Evolutionary conservation across 2,329 filamentous ascomycete genomes (phyloP).

Genomic region (Orbilia blumenaviensis): DNA sequence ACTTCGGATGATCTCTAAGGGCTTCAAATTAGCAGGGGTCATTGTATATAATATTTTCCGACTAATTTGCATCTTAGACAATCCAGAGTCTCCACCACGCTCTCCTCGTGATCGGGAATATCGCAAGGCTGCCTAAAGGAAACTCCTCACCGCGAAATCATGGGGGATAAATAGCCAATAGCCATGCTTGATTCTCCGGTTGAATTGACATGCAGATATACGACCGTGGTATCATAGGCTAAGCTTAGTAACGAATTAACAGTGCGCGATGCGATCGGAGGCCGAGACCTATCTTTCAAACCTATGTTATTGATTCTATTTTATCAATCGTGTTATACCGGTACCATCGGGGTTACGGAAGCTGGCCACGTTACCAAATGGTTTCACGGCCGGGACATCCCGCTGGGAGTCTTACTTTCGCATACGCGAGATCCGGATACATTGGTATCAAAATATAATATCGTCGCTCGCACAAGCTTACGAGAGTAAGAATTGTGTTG

Average conservation of each 20-base stretch:
- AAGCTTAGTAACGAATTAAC: no score
- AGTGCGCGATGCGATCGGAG: neutral
- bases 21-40: neutral
- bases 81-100: neutral
- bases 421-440: neutral
- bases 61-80: neutral
- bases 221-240: no score
- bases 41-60: neutral
- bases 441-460: neutral
- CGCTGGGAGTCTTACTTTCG: neutral
- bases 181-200: no score
- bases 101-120: neutral
- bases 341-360: no score
- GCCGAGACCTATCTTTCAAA: neutral
- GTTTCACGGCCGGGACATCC: neutral
- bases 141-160: no score
- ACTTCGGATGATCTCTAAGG: neutral
- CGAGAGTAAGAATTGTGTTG: slow-evolving; percentile 1
- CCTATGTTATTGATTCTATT: neutral
- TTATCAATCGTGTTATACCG: no score
- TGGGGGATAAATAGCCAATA: no score
- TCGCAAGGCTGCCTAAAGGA: neutral
- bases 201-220: no score
- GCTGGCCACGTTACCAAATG: neutral
- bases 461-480: neutral